These are phyloP conservation scores for Exophiala oligosperma DNA, from an alignment of 2,329 filamentous ascomycete genomes.

Conservation along the genomic window DNA sequence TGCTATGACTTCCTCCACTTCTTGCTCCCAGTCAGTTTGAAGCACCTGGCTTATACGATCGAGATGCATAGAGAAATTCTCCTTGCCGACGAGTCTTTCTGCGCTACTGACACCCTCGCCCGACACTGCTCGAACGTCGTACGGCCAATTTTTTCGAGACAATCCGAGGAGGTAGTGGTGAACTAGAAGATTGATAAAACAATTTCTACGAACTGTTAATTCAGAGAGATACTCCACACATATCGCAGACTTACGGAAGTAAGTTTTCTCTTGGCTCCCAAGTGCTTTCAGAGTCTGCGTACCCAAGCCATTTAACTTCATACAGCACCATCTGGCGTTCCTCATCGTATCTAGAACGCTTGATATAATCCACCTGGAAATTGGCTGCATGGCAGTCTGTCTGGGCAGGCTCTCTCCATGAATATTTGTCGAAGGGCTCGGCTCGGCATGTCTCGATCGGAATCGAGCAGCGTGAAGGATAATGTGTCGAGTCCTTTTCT, in stretches of 20 bases:
- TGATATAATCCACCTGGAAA: not conserved
- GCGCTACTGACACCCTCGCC: not conserved
- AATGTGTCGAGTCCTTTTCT: too few species aligned
- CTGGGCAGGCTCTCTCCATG: too few species aligned
- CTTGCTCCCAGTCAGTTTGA: not conserved
- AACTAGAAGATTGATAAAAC: not conserved
- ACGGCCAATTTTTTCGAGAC: not conserved
- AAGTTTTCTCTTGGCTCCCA: not conserved
- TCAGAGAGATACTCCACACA: not conserved
- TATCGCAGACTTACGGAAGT: not conserved
- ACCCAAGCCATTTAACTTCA: not conserved
- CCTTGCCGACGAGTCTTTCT: not conserved
- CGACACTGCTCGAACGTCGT: not conserved
- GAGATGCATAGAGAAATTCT: not conserved
- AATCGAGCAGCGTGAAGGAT: too few species aligned
- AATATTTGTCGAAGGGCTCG: too few species aligned
- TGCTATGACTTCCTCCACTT: not conserved
- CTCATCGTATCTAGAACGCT: not conserved
- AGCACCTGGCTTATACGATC: not conserved
- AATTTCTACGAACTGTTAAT: not conserved
- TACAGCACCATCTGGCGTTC: not conserved
- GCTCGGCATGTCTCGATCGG: too few species aligned
- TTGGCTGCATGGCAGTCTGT: too few species aligned
- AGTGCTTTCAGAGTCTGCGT: not conserved
- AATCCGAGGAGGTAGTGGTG: not conserved